phyloP scores from a whole-genome alignment of 1,284 basidiomycete genomes.

The Cryptococcus sp. region DNA sequence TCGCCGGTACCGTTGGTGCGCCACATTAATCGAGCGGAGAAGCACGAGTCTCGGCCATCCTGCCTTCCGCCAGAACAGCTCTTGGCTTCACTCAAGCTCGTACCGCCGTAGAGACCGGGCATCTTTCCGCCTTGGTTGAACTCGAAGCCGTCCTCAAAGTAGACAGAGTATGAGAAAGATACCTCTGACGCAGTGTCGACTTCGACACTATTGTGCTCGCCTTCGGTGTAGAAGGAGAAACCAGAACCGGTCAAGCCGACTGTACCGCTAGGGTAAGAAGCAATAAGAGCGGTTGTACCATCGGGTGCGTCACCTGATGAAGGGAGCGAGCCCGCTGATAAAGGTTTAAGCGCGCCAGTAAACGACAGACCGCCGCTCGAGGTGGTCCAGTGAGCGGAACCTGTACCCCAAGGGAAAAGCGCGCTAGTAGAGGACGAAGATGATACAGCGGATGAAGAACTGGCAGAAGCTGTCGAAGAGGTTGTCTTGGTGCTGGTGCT shows the following conservation, averaged over 20 bases:
- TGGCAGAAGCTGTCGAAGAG: neutral
- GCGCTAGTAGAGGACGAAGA: neutral
- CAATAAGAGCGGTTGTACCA: slow-evolving; percentile 36
- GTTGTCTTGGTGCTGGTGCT: slow-evolving; percentile 6
- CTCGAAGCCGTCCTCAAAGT: slow-evolving; percentile 47
- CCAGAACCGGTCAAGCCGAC: slow-evolving; percentile 34
- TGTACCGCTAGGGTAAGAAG: slow-evolving; percentile 40
- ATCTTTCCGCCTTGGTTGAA: slow-evolving; percentile 55
- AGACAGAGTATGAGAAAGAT: slow-evolving; percentile 50
- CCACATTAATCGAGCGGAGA: slow-evolving; percentile 54
- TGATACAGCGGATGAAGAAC: neutral
- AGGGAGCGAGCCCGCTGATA: slow-evolving; percentile 40
- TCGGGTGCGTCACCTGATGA: slow-evolving; percentile 37
- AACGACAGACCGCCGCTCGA: slow-evolving; percentile 14
- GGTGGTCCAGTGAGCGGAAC: slow-evolving; percentile 18
- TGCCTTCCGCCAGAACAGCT: slow-evolving; percentile 53
- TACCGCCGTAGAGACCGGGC: slow-evolving; percentile 52
- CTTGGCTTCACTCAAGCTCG: slow-evolving; percentile 32
- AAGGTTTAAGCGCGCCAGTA: slow-evolving; percentile 36
- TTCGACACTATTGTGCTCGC: slow-evolving; percentile 30
- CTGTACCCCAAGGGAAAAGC: slow-evolving; percentile 24
- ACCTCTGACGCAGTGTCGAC: slow-evolving; percentile 42
- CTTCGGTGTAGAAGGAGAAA: slow-evolving; percentile 45
- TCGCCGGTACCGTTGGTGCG: slow-evolving; percentile 44
- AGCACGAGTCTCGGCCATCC: slow-evolving; percentile 46